Evolutionary conservation across 331 rosid genomes (phyloP).

Genomic region (Malus hybrid): DNA sequence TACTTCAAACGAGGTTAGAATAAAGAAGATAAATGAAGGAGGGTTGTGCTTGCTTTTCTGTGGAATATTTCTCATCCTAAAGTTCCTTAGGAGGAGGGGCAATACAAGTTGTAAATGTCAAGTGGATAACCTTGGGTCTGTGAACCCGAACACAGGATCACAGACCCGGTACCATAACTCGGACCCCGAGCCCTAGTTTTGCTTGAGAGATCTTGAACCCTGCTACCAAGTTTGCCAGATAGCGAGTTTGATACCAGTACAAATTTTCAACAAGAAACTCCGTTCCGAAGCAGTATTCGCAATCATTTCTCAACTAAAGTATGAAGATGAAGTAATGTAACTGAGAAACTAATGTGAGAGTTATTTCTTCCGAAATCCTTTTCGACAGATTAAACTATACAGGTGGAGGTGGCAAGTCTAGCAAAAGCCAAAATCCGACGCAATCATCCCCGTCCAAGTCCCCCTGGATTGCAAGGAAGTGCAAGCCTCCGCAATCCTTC

Average conservation of each 20-base stretch:
- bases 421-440: constrained; percentile 81
- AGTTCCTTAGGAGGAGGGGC: neutral
- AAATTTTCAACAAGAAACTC: neutral
- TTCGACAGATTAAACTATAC: constrained; percentile 30
- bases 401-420: constrained; percentile 85
- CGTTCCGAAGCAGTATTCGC: neutral
- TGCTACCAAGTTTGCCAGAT: neutral
- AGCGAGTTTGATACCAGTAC: neutral
- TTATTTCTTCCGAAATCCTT: neutral
- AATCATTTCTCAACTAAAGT: neutral
- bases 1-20: too few relatives aligned
- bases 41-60: too few relatives aligned
- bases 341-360: neutral
- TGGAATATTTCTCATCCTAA: too few relatives aligned
- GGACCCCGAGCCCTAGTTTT: neutral
- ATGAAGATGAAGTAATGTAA: neutral
- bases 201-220: neutral
- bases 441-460: constrained; percentile 77
- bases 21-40: too few relatives aligned
- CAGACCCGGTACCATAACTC: neutral
- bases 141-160: neutral
- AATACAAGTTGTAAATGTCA: neutral
- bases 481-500: constrained; percentile 83
- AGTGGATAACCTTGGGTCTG: neutral
- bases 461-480: constrained; percentile 92